Percentiles rank a stretch among this genome's conserved stretches.
Evolutionary conservation across 768 basidiomycete species (phyloP).

Genomic region (Pisolithus marmoratus): DNA sequence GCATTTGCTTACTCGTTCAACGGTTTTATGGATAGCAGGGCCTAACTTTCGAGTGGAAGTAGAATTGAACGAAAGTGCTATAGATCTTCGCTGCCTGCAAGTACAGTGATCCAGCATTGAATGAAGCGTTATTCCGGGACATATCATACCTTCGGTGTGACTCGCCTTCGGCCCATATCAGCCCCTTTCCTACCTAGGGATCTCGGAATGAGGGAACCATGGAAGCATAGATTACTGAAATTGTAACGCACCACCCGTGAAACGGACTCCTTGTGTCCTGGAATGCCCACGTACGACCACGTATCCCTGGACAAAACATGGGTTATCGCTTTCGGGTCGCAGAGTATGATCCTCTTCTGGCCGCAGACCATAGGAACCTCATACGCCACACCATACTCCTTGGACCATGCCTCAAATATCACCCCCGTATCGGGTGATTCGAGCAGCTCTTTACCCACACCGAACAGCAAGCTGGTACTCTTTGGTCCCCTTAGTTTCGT

Average conservation of each 20-base stretch:
- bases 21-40: slow-evolving; percentile 21
- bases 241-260: slow-evolving; percentile 21
- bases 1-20: slow-evolving; percentile 17
- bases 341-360: slow-evolving; percentile 28
- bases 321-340: slow-evolving; percentile 42
- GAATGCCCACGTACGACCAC: slow-evolving; percentile 37
- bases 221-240: no score
- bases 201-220: slow-evolving; percentile 8
- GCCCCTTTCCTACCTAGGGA: slow-evolving; percentile 10
- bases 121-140: not conserved
- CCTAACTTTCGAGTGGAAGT: slow-evolving; percentile 18
- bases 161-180: not conserved
- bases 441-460: not conserved
- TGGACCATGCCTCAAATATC: slow-evolving; percentile 40
- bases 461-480: not conserved
- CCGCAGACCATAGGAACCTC: slow-evolving; percentile 33
- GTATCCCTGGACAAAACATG: slow-evolving; percentile 48
- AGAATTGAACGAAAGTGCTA: slow-evolving; percentile 21
- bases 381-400: slow-evolving; percentile 40
- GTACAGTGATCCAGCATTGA: no score
- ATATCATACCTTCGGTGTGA: not conserved
- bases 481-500: not conserved
- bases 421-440: not conserved
- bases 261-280: slow-evolving; percentile 30
- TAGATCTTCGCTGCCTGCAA: slow-evolving; percentile 20